Percentiles rank a stretch among this genome's conserved stretches.
phyloP scores from a whole-genome alignment of 2,329 filamentous ascomycete genomes.

The Aspergillus unguis region DNA sequence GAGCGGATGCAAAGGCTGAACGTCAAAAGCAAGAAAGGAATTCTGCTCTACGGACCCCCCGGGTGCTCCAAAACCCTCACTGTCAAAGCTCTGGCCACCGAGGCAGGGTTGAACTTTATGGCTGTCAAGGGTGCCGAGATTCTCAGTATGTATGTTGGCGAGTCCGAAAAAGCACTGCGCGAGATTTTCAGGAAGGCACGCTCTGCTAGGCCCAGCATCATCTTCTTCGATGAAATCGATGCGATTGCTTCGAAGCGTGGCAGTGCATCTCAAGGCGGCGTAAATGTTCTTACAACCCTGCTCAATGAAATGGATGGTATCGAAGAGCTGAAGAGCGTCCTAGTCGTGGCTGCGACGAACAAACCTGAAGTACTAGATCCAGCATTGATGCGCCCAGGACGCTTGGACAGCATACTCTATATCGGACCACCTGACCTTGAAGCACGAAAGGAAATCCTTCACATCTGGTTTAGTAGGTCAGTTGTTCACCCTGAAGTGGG shows the following conservation, averaged over 20 bases:
- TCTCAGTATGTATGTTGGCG: constrained; percentile 94
- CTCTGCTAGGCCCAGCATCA: constrained; percentile 82
- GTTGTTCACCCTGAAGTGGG: constrained; percentile 63
- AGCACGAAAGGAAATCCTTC: constrained; percentile 73
- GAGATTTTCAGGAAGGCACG: constrained; percentile 82
- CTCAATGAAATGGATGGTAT: constrained; percentile 97
- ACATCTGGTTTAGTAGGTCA: constrained; percentile 62
- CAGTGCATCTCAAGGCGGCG: constrained; percentile 48
- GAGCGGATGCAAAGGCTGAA: constrained; percentile 51
- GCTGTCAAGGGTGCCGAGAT: constrained; percentile 91
- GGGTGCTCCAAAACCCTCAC: constrained; percentile 93
- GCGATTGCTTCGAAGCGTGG: constrained; percentile 66
- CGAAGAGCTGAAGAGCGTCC: constrained; percentile 74
- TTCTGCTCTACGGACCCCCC: constrained; percentile 86
- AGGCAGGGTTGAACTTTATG: constrained; percentile 89
- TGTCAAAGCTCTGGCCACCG: constrained; percentile 85
- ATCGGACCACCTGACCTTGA: constrained; percentile 73
- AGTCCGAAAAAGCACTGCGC: constrained; percentile 81
- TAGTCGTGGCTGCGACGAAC: constrained; percentile 89
- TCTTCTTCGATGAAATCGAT: constrained; percentile 97
- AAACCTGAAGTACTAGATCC: constrained; percentile 81
- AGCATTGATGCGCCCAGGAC: constrained; percentile 77
- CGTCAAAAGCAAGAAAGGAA: constrained; percentile 68
- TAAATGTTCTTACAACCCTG: constrained; percentile 85
- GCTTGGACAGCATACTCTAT: constrained; percentile 81